Evolutionary conservation across 2,329 filamentous ascomycete species (phyloP), one percentile per base, ranked within the genome.

Genomic region (Tetracladium maxilliforme): DNA sequence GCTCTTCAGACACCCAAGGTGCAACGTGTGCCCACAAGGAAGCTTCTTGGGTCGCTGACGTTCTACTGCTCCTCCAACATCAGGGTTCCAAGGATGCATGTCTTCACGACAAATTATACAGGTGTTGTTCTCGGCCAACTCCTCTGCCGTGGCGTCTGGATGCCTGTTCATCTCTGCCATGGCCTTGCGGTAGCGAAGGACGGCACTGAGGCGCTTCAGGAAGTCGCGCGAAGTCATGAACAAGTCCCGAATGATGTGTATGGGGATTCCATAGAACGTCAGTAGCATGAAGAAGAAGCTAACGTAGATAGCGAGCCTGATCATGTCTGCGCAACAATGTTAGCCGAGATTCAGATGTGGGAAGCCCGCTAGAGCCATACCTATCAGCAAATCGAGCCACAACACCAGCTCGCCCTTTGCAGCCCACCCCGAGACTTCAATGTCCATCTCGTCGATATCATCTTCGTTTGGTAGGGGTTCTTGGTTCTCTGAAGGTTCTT

Each of bases 61-160:
- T 22, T 37, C 30, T 24, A 40, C 37, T n/a, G 36, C 41, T n/a
- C 38, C 40, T 27, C 33, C 47, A 26, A 31, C 27, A 10, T 29
- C 32, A 16, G 43, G 44, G 28, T 30, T 37, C 80, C 83, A 93
- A 2, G 77, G 72, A 17, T 70, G 70, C 90, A 98, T 98, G 35
- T 92, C 82, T 47, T 98, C 90, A 32, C 90, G 73, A 49, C 90
- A 98, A 28, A 98, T 93, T 39, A 98, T 98, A 49, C 90, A 98
- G 4, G 90, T 92, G 41, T 92, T 83, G 45, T 94, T 87, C 24
- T 80, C 66, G 15, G 63, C 59, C 14, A 98, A 69, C 36, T 98
- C 87, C 36, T 92, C 82, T 3, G 69, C 64, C 2, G 81, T 93
- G 2, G 90, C 90, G 46, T 98, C 90, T 5, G 81, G 79, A 45